Base-by-base conservation (phyloP, 345 rosid genomes). In the Arabis alpina region DNA sequence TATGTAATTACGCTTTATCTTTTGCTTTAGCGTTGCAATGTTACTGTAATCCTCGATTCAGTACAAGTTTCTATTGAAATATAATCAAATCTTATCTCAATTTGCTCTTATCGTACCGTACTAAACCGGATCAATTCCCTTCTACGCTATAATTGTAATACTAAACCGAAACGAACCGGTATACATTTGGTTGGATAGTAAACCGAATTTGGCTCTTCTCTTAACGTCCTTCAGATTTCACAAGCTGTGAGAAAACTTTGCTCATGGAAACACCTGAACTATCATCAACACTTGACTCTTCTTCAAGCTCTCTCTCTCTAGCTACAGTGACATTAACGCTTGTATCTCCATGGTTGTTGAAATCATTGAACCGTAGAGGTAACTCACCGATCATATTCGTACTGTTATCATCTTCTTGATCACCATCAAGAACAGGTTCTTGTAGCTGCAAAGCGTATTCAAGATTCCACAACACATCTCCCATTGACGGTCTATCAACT, bases 391-490 rank as follows among this genome's bases (percentile, higher is more conserved):
- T 85, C 91, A 83, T 77, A 28, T 84, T 88, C 4, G 91, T 83
- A 67, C 96, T 88, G 78, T 86, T 85, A 14, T 86, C 92, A 7
- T 89, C 92, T 72, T 86, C 96, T 2, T 70, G 78, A 45, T 84
- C 92, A 2, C 86, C 86, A 8, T 65, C 91, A 49, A 80, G 14
- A 6, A 78, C 83, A 2, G 82, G 81, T 77, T 86, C 90, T 76
- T 90, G 93, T 24, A 93, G 88, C 75, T 90, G 98, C 74, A 87
- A 85, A 4, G 92, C 90, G 27, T 90, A 88, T 75, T 93, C 97
- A 54, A 93, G 84, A 75, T 90, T 93, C 98, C 98, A 90, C 64
- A 90, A 70, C 42, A 90, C 95, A 65, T 89, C 98, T 76, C 89
- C 96, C 91, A 92, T 86, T 0, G 95, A 82, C 58, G 96, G 96